Percentiles rank a stretch among this genome's conserved stretches.
Evolutionary conservation across 345 rosid genomes (phyloP).

Genomic region (Arabidopsis arenosa): DNA sequence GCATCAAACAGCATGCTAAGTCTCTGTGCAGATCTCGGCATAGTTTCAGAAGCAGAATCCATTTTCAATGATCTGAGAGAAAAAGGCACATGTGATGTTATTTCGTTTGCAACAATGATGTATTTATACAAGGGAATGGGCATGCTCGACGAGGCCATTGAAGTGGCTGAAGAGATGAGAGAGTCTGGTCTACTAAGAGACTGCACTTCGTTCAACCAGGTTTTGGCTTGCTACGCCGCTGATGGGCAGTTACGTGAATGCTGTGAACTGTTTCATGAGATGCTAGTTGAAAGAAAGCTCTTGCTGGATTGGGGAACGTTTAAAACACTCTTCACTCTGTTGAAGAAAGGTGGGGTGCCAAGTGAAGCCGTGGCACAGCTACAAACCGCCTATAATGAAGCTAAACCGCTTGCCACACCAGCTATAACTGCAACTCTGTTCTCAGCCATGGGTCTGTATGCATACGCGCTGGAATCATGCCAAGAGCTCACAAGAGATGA

Average conservation of each 20-base stretch:
- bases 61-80: conserved; percentile 62
- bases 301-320: conserved; percentile 70
- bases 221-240: conserved; percentile 72
- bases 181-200: conserved; percentile 65
- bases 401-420: conserved; percentile 67
- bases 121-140: conserved; percentile 77
- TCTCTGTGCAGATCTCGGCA: conserved; percentile 81
- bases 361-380: conserved; percentile 78
- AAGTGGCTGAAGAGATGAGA: conserved; percentile 89
- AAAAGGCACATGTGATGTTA: conserved; percentile 68
- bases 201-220: conserved; percentile 70
- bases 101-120: conserved; percentile 86
- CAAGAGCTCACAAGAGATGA: conserved; percentile 51
- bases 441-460: conserved; percentile 71
- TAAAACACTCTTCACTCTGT: conserved; percentile 61
- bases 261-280: conserved; percentile 76
- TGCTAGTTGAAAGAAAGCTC: conserved; percentile 60
- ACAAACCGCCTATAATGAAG: conserved; percentile 63
- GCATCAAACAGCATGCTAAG: conserved; percentile 81
- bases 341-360: conserved; percentile 79
- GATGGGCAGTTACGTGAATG: conserved; percentile 72
- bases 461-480: conserved; percentile 63
- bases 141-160: conserved; percentile 82
- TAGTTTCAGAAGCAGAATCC: conserved; percentile 71
- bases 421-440: conserved; percentile 65